These are phyloP conservation scores for Mycogone perniciosa DNA, from an alignment of 2,329 filamentous ascomycete genomes.

Conservation along the genomic window DNA sequence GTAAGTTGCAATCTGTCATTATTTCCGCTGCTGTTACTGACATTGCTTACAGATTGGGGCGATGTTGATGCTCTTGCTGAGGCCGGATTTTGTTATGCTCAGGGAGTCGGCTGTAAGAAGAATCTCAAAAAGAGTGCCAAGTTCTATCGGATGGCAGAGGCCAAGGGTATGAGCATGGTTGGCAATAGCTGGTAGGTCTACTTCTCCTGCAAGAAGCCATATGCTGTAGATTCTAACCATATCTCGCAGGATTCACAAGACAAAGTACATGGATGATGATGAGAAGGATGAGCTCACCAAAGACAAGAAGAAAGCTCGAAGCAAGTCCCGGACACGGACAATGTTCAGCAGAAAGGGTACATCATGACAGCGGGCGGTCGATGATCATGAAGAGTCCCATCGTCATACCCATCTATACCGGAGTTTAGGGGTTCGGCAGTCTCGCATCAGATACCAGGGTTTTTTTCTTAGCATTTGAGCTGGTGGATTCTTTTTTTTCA, in stretches of 20 bases:
- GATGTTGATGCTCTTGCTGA: constrained; percentile 91
- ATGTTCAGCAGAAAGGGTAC: constrained; percentile 55
- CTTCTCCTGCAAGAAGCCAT: not conserved
- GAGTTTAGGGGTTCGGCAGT: constrained; percentile 25
- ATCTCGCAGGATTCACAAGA: constrained; percentile 78
- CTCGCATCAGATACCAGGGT: constrained; percentile 14
- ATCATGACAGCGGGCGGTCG: constrained; percentile 13
- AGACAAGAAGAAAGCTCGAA: constrained; percentile 58
- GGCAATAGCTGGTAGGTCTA: constrained; percentile 88
- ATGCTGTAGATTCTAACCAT: not conserved
- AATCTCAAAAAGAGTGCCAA: constrained; percentile 89
- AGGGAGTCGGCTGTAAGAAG: constrained; percentile 92
- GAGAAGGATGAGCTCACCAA: constrained; percentile 38
- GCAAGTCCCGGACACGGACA: constrained; percentile 68
- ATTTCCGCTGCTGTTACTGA: constrained; percentile 14
- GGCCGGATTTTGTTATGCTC: constrained; percentile 91
- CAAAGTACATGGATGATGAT: constrained; percentile 73
- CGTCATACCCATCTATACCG: constrained; percentile 26
- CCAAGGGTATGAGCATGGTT: constrained; percentile 93
- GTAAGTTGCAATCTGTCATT: constrained; percentile 38
- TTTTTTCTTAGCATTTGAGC: constrained; percentile 15
- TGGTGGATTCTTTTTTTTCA: constrained; percentile 13
- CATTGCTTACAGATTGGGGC: constrained; percentile 62
- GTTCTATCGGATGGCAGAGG: constrained; percentile 84
- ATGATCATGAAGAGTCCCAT: constrained; percentile 25